phyloP scores from a whole-genome alignment of 2,329 filamentous ascomycete genomes.

The Xylaria sp. region DNA sequence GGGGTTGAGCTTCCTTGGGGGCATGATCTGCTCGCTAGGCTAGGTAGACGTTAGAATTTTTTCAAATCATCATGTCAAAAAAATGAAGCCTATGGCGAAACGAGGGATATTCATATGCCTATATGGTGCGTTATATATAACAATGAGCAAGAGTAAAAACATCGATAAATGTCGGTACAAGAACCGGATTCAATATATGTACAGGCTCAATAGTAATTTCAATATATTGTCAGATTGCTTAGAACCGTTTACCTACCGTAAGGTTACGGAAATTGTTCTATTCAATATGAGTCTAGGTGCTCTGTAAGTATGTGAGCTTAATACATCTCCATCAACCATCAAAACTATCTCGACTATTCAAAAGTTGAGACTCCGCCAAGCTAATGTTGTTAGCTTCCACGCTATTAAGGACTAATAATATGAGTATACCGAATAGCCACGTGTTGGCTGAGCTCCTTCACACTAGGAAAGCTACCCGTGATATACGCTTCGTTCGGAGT shows the following conservation, averaged over 20 bases:
- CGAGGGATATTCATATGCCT: neutral
- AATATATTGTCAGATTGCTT: slow-evolving; percentile 5
- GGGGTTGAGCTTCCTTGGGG: slow-evolving; percentile 26
- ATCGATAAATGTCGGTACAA: neutral
- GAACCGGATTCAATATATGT: neutral
- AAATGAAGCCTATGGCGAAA: neutral
- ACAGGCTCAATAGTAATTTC: slow-evolving; percentile 11
- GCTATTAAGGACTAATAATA: slow-evolving; percentile 1
- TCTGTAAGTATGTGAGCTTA: neutral
- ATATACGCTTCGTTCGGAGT: slow-evolving; percentile 7
- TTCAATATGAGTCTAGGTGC: neutral
- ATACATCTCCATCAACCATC: neutral
- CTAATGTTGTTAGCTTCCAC: neutral
- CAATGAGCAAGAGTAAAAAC: neutral
- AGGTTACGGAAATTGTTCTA: neutral
- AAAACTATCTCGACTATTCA: neutral
- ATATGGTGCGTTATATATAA: neutral
- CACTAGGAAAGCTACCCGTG: slow-evolving; percentile 4
- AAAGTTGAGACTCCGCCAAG: neutral
- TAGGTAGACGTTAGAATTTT: neutral
- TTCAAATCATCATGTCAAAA: neutral
- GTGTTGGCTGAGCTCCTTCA: neutral
- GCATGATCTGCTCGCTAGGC: slow-evolving; percentile 14
- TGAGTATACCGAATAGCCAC: slow-evolving; percentile 1
- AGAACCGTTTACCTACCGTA: neutral